A percentile compares a stretch with the other conserved stretches of the same genome.
These are phyloP conservation scores for Ophiostoma piceae DNA, from an alignment of 2,329 filamentous ascomycete genomes.

Conservation along the genomic window DNA sequence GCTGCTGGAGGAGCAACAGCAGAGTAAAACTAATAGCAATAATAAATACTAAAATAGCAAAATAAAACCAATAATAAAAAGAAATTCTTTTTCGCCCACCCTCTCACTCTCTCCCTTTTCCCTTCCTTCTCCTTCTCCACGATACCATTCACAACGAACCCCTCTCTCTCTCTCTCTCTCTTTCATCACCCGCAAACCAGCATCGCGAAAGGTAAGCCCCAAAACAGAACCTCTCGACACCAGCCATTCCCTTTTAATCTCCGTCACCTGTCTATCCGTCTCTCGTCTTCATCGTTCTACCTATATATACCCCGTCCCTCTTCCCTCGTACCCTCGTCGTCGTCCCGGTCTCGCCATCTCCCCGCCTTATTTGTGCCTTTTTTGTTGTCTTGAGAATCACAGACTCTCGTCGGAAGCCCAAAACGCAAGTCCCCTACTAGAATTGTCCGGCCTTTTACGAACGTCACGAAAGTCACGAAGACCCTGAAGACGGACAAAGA, in stretches of 20 bases:
- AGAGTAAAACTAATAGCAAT: background rate
- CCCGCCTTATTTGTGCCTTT: conserved; percentile 12
- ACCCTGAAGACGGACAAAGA: background rate
- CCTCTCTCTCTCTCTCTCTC: conserved; percentile 11
- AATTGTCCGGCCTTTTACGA: background rate
- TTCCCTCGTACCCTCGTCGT: background rate
- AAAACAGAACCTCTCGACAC: conserved; percentile 9
- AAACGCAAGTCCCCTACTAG: background rate
- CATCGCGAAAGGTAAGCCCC: conserved; percentile 25
- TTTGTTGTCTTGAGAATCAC: background rate
- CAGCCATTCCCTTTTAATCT: background rate
- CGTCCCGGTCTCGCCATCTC: conserved; percentile 8
- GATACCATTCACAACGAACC: conserved; percentile 20
- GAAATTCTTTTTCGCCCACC: conserved; percentile 24
- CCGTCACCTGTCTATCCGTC: background rate
- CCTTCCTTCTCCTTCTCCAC: conserved; percentile 20
- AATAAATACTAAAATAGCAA: conserved; percentile 17
- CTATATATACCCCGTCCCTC: conserved; percentile 10
- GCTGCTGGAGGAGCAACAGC: conserved; percentile 24
- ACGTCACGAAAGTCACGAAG: background rate
- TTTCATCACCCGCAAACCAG: conserved; percentile 16
- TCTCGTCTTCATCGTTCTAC: background rate
- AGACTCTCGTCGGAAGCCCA: background rate
- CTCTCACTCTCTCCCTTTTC: conserved; percentile 18
- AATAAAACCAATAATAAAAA: conserved; percentile 28